These are phyloP conservation scores for Aspergillus texensis DNA, from an alignment of 2,329 filamentous ascomycete genomes.

Conservation along the genomic window DNA sequence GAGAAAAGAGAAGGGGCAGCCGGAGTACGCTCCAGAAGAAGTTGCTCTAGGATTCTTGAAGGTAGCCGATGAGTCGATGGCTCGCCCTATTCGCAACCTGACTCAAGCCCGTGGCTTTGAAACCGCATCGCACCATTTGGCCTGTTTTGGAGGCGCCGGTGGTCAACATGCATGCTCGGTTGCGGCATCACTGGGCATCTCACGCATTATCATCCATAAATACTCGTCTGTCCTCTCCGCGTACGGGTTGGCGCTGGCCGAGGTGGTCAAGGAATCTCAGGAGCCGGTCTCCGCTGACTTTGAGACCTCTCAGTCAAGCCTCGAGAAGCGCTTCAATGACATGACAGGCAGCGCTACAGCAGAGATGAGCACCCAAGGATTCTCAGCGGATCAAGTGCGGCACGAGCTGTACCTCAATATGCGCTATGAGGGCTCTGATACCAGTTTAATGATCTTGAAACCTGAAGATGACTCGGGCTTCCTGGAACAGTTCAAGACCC, in stretches of 20 bases:
- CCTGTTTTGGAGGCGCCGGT: slow-evolving; percentile 89
- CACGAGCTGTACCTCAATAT: slow-evolving; percentile 52
- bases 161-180: slow-evolving; percentile 93
- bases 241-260: slow-evolving; percentile 89
- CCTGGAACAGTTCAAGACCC: slow-evolving; percentile 77
- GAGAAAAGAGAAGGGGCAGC: slow-evolving; percentile 41
- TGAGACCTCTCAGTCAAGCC: slow-evolving; percentile 40
- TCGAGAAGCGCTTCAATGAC: slow-evolving; percentile 73
- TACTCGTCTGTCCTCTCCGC: slow-evolving; percentile 92
- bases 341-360: slow-evolving; percentile 64
- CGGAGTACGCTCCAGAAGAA: slow-evolving; percentile 55
- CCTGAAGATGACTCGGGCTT: slow-evolving; percentile 80
- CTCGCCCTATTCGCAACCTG: slow-evolving; percentile 79
- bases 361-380: slow-evolving; percentile 49
- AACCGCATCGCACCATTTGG: slow-evolving; percentile 84
- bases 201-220: slow-evolving; percentile 82
- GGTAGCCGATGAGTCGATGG: slow-evolving; percentile 48
- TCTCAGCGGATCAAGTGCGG: slow-evolving; percentile 42
- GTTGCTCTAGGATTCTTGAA: slow-evolving; percentile 46
- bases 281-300: slow-evolving; percentile 58
- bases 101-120: slow-evolving; percentile 93
- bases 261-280: slow-evolving; percentile 89
- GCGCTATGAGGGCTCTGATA: slow-evolving; percentile 55
- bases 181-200: slow-evolving; percentile 79
- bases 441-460: slow-evolving; percentile 55